Base-by-base conservation (phyloP, 208 protist species). In the Histomonas meleagridis region DNA sequence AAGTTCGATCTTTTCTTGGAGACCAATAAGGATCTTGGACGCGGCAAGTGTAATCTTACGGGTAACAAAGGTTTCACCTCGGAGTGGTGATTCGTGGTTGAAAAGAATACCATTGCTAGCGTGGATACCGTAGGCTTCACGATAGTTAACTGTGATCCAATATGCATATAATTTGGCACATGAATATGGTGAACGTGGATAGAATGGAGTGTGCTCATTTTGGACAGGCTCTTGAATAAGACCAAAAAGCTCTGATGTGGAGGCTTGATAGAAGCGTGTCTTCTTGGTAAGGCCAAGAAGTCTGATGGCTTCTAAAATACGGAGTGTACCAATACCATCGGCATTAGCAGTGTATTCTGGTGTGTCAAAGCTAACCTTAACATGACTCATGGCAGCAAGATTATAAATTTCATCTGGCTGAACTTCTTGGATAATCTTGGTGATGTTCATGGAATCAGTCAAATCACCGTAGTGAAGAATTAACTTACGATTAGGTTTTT, bases 41-140 rank as follows among this genome's bases (percentile, higher is more conserved):
- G 97, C 97, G 23, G 95, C 96, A 35, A 96, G 94, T 32, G 96
- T 97, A 91, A 98, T 97, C 94, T 98, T 98, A 92, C 97, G 94
- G 23, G 97, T 98, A 14, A 98, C 97, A 93, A 98, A 98, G 16
- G 97, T 97, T 49, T 94, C 93, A 23, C 96, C 97, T 70, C 97
- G 95, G 26, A 97, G 94, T 35, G 96, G 97, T n/a, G 94, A 96
- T 93, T 98, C 97, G 93, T 98, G 97, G 92, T 98, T 98, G 94
- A 98, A 98, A 10, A 98, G 94, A 91, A 98, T 98, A 90, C 97
- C 97, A 92, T 98, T 98, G 55, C 92, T 96, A 14, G 96, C 96
- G 93, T 95, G 96, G 93, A 97, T 96, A 76, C 92, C 92, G 79
- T 98, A 97, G 9, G 97, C 95, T 92, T 98, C 97, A 90, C 97